A percentile compares a stretch with the other conserved stretches of the same genome.
phyloP scores from a whole-genome alignment of 306 rosid species.

The Sindora glabra region DNA sequence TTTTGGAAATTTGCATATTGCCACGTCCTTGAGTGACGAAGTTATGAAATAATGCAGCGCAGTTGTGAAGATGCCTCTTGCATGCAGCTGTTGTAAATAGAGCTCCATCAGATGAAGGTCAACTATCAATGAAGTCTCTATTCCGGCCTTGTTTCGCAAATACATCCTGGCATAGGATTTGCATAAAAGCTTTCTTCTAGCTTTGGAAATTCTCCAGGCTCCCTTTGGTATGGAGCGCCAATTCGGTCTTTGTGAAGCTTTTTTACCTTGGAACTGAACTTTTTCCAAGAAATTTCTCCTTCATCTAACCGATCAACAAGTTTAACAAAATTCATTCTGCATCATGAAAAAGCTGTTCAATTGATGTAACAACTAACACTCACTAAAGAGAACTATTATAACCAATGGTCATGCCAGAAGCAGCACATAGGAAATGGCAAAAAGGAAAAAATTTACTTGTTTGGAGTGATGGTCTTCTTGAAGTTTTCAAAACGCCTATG shows the following conservation, averaged over 20 bases:
- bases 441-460: constrained; percentile 56
- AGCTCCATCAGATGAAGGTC: constrained; percentile 9
- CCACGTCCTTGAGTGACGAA: constrained; percentile 9
- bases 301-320: constrained; percentile 74
- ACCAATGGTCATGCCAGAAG: not conserved
- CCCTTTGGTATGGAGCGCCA: constrained; percentile 74
- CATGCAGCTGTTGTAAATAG: constrained; percentile 12
- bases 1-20: constrained; percentile 13
- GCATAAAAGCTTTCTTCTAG: constrained; percentile 95
- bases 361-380: not conserved
- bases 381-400: not conserved
- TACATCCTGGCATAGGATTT: constrained; percentile 83
- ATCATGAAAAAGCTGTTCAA: constrained; percentile 1
- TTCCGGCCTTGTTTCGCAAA: constrained; percentile 47
- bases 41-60: not conserved
- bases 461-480: constrained; percentile 90
- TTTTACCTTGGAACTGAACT: constrained; percentile 73
- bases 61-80: not conserved
- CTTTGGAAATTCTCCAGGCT: constrained; percentile 80
- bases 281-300: constrained; percentile 76
- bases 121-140: constrained; percentile 13
- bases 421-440: constrained; percentile 3
- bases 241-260: constrained; percentile 57
- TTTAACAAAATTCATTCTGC: constrained; percentile 83
- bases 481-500: constrained; percentile 93